These are phyloP conservation scores for Triticum monococcum DNA, from an alignment of 176 grass and related monocot species.

Conservation along the genomic window DNA sequence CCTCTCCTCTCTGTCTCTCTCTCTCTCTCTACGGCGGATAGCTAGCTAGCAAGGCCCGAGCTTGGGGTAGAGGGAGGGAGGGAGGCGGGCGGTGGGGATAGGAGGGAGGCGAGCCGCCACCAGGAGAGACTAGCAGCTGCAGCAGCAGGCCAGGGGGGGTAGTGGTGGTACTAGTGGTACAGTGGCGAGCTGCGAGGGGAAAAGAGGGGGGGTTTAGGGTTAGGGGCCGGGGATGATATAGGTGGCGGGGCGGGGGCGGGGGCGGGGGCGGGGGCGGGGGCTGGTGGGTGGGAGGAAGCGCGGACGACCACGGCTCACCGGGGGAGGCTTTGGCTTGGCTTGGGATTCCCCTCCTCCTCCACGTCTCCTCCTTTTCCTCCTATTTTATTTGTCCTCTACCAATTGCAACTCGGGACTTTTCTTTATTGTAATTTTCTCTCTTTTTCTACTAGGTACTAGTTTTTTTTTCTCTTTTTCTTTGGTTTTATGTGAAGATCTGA, in stretches of 20 bases:
- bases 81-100: slow-evolving; percentile 10
- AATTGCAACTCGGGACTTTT: neutral
- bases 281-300: slow-evolving; percentile 9
- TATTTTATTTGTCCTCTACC: neutral
- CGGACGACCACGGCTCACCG: slow-evolving; percentile 32
- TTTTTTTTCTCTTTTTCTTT: too few relatives aligned
- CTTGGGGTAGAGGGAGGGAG: neutral
- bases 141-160: neutral
- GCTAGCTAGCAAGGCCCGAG: slow-evolving; percentile 14
- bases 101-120: slow-evolving; percentile 50
- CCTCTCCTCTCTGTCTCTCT: slow-evolving; percentile 11
- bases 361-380: neutral
- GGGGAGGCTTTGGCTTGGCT: neutral
- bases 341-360: slow-evolving; percentile 30
- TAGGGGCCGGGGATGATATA: slow-evolving; percentile 31
- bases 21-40: slow-evolving; percentile 13
- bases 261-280: neutral
- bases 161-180: slow-evolving; percentile 2
- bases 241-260: neutral
- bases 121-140: slow-evolving; percentile 20
- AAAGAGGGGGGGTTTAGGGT: slow-evolving; percentile 36
- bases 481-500: neutral
- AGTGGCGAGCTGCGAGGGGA: neutral
- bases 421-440: neutral
- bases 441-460: too few relatives aligned